These are phyloP conservation scores for Ramalina peruviana DNA, from an alignment of 495 filamentous ascomycete genomes.

Conservation along the genomic window DNA sequence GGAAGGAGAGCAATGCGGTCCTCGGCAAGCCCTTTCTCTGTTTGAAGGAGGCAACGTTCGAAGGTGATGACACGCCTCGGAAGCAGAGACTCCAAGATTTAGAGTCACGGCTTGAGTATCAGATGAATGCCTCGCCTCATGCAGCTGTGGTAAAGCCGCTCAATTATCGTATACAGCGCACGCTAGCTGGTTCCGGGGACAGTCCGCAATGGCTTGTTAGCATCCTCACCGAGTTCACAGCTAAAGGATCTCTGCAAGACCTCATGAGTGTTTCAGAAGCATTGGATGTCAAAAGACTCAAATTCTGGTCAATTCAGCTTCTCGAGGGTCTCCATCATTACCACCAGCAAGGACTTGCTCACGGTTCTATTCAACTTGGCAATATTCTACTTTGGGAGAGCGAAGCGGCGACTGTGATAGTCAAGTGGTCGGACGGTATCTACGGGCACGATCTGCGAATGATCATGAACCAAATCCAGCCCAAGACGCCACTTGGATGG, in stretches of 20 bases:
- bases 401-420: constrained; percentile 37
- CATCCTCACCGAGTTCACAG: constrained; percentile 61
- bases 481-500: constrained; percentile 38
- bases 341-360: constrained; percentile 67
- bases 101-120: constrained; percentile 52
- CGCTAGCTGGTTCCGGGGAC: constrained; percentile 14
- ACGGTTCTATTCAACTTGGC: constrained; percentile 60
- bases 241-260: constrained; percentile 71
- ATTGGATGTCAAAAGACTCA: constrained; percentile 56
- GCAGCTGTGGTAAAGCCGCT: constrained; percentile 64
- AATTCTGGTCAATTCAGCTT: constrained; percentile 79
- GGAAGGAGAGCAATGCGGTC: not conserved
- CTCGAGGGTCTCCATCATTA: constrained; percentile 79
- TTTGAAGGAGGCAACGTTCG: constrained; percentile 50
- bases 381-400: constrained; percentile 60
- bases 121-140: constrained; percentile 56
- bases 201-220: constrained; percentile 45
- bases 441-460: constrained; percentile 49
- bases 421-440: constrained; percentile 55
- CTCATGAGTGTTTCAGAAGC: constrained; percentile 62
- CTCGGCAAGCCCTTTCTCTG: constrained; percentile 41
- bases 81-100: constrained; percentile 55
- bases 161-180: constrained; percentile 59
- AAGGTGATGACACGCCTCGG: constrained; percentile 38
- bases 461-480: constrained; percentile 33